Evolutionary conservation across 768 basidiomycete genomes (phyloP).

Genomic region (Tulasnella sp.): DNA sequence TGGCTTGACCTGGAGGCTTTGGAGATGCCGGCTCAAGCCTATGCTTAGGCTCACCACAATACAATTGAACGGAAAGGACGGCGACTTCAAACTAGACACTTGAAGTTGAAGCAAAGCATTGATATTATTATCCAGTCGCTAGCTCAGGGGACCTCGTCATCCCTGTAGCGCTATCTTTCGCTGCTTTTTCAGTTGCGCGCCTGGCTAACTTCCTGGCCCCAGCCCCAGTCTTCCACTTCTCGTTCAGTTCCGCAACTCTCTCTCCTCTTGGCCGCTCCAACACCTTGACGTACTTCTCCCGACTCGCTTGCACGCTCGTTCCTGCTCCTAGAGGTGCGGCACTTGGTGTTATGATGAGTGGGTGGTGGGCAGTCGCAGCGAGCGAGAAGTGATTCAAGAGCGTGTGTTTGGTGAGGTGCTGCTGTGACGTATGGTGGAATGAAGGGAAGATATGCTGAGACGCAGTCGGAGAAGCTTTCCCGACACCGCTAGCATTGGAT

Average conservation of each 20-base stretch:
- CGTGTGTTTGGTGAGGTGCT: background rate
- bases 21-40: too few species aligned
- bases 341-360: background rate
- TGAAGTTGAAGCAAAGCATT: too few species aligned
- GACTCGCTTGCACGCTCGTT: conserved; percentile 19
- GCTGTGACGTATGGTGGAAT: background rate
- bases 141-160: too few species aligned
- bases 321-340: conserved; percentile 9
- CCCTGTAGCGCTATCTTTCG: too few species aligned
- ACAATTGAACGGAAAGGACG: too few species aligned
- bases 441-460: background rate
- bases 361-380: background rate
- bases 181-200: background rate
- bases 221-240: conserved; percentile 47
- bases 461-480: conserved; percentile 22
- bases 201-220: conserved; percentile 14
- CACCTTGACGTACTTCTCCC: conserved; percentile 53
- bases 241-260: conserved; percentile 61
- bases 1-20: too few species aligned
- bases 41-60: too few species aligned
- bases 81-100: too few species aligned
- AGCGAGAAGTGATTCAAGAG: background rate
- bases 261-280: conserved; percentile 58
- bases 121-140: too few species aligned
- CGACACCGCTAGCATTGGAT: conserved; percentile 18